phyloP scores from a whole-genome alignment of 2,329 filamentous ascomycete species.

The Fusarium temperatum region DNA sequence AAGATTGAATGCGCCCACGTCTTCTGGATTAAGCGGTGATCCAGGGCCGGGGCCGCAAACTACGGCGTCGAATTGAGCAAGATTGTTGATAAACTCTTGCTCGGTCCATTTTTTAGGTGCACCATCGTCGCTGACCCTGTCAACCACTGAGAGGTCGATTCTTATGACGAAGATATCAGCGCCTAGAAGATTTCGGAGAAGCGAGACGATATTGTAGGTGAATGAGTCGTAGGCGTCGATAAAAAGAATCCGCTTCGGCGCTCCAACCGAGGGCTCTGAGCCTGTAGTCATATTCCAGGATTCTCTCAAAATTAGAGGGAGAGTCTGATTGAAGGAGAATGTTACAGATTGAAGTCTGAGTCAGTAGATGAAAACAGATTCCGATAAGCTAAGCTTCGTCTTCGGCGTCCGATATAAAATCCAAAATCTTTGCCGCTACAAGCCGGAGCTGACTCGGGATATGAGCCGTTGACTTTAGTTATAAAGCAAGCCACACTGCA shows the following conservation, averaged over 20 bases:
- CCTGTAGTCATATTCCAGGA: conserved; percentile 33
- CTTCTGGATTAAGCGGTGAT: conserved; percentile 73
- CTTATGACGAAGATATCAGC: conserved; percentile 66
- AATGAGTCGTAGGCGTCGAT: conserved; percentile 98
- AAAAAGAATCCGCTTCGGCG: conserved; percentile 73
- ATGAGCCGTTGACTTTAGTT: conserved; percentile 1
- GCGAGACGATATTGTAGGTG: conserved; percentile 90
- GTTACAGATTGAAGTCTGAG: neutral
- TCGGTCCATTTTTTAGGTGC: conserved; percentile 51
- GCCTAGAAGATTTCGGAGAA: conserved; percentile 73
- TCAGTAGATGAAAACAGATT: neutral
- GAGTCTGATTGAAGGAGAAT: neutral
- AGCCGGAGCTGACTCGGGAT: conserved; percentile 40
- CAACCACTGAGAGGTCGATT: conserved; percentile 61
- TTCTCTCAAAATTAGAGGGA: neutral
- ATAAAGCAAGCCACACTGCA: conserved; percentile 6
- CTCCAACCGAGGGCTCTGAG: conserved; percentile 18
- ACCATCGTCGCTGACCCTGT: conserved; percentile 13
- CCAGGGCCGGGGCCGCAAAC: conserved; percentile 93
- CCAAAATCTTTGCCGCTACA: conserved; percentile 40
- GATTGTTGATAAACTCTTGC: conserved; percentile 50
- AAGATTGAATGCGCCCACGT: conserved; percentile 82
- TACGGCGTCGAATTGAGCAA: conserved; percentile 78
- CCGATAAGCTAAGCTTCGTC: conserved; percentile 5
- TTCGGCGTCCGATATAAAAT: conserved; percentile 15